phyloP scores from a whole-genome alignment of 495 filamentous ascomycete genomes.

The Chaetomium tenue region DNA sequence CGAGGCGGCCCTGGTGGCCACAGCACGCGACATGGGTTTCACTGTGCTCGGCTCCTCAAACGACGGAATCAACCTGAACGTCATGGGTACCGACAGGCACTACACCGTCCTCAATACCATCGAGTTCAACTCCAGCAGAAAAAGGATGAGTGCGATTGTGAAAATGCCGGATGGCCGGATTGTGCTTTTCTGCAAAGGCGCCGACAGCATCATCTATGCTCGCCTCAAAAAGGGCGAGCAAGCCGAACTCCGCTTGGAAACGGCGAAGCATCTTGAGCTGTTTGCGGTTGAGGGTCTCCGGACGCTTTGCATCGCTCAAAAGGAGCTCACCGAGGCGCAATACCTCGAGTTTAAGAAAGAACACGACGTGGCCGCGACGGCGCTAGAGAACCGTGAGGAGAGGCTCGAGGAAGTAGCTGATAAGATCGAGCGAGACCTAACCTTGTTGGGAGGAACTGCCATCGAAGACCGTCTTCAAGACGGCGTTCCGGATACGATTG shows the following conservation, averaged over 20 bases:
- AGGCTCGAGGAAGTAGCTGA: conserved; percentile 90
- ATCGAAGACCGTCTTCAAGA: conserved; percentile 98
- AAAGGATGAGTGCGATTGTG: conserved; percentile 97
- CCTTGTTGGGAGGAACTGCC: conserved; percentile 89
- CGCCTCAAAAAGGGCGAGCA: conserved; percentile 84
- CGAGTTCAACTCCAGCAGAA: conserved; percentile 95
- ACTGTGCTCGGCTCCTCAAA: conserved; percentile 80
- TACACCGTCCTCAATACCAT: conserved; percentile 91
- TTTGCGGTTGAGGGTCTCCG: conserved; percentile 94
- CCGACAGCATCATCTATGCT: conserved; percentile 96
- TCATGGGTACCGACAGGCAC: conserved; percentile 78
- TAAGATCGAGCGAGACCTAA: conserved; percentile 84
- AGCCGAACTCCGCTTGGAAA: conserved; percentile 72
- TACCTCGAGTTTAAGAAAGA: conserved; percentile 82
- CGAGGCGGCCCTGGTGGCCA: conserved; percentile 91
- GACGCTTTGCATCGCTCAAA: conserved; percentile 92
- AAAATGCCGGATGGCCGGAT: conserved; percentile 94
- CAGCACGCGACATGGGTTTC: conserved; percentile 92
- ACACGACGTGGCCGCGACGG: conserved; percentile 81
- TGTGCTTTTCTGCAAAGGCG: conserved; percentile 94
- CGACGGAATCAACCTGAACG: conserved; percentile 78
- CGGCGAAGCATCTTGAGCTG: conserved; percentile 92
- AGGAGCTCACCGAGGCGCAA: conserved; percentile 77
- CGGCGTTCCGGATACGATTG: conserved; percentile 95
- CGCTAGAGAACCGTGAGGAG: conserved; percentile 85